Base-by-base conservation (phyloP, 257 asterid genomes). In the Solanum appendiculatum region DNA sequence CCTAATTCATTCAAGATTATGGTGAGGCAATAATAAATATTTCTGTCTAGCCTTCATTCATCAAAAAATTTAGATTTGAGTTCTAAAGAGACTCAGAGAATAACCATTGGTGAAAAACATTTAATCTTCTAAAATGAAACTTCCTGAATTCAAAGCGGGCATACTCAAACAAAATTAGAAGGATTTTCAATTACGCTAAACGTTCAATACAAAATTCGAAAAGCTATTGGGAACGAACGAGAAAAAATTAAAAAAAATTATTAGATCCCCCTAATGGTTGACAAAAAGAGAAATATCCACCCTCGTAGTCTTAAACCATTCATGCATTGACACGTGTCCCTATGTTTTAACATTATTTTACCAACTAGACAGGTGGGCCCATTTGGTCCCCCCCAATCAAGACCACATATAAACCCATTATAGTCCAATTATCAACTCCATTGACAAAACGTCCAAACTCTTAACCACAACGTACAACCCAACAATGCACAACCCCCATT, bases 361-460 rank as follows among this genome's bases (percentile, higher is more conserved):
- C 18, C 69, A 69, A n/a, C 16, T 70, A 36, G 94, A 92, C 96
- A 96, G 29, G 85, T 91, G 93, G 98, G 95, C 37, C 95, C 98
- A 84, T 12, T 3, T n/a, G 91, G 97, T 91, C 94, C 90, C 82
- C 92, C 80, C 48, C 70, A 83, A 72, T 88, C 90, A 68, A 89
- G 91, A 92, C 94, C 89, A 77, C 86, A 23, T 39, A 58, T 40
- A 27, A 63, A 39, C 63, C 42, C 63, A 36, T n/a, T n/a, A 60
- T 63, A 36, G 29, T 63, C 63, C 78, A 60, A 15, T 31, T 73
- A 66, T 6, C 29, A 63, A 85, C 88, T 81, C 91, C 88, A 66
- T 54, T 54, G 58, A 90, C 60, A 27, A 86, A 73, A 48, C 36
- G 91, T 85, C 85, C 87, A 74, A 78, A 60, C 9, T 18, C 9